Percentiles rank a stretch among this genome's conserved stretches.
Conservation (phyloP, 75 land plant species). For the Pseudotsuga menziesii region DNA sequence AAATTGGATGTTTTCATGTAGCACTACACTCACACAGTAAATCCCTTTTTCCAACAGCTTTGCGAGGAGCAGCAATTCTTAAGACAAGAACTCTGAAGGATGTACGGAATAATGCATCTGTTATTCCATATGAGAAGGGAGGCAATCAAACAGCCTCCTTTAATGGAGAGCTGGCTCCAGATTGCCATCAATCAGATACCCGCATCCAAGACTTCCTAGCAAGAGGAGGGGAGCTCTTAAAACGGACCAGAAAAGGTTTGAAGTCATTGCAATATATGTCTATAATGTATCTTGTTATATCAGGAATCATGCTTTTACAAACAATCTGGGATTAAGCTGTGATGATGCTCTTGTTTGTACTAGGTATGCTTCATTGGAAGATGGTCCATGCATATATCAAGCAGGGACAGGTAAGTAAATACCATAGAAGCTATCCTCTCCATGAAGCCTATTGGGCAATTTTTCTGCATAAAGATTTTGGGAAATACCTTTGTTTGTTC, state of each 20-base stretch:
- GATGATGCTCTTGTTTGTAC: neutral
- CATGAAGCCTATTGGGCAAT: neutral
- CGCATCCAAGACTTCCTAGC: conserved; percentile 70
- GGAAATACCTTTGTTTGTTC: neutral
- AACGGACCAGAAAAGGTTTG: conserved; percentile 83
- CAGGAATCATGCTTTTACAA: neutral
- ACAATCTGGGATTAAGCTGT: neutral
- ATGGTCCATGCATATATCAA: conserved; percentile 78
- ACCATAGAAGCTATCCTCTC: neutral
- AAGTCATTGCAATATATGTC: neutral
- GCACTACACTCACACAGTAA: neutral
- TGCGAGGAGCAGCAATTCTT: conserved; percentile 85
- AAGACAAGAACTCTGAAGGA: conserved; percentile 83
- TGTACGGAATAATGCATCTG: conserved; percentile 80
- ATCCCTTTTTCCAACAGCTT: conserved; percentile 12
- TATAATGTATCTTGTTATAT: neutral
- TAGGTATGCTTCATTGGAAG: conserved; percentile 83
- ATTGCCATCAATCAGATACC: conserved; percentile 64
- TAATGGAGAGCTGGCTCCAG: conserved; percentile 63
- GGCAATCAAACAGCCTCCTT: conserved; percentile 14
- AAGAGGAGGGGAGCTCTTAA: conserved; percentile 77
- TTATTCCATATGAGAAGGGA: conserved; percentile 81
- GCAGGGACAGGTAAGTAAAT: conserved; percentile 32
- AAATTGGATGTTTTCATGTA: neutral
- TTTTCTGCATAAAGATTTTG: neutral